phyloP scores from a whole-genome alignment of 1,139 yeast genomes.

The Entelexis sorbosivorans region DNA sequence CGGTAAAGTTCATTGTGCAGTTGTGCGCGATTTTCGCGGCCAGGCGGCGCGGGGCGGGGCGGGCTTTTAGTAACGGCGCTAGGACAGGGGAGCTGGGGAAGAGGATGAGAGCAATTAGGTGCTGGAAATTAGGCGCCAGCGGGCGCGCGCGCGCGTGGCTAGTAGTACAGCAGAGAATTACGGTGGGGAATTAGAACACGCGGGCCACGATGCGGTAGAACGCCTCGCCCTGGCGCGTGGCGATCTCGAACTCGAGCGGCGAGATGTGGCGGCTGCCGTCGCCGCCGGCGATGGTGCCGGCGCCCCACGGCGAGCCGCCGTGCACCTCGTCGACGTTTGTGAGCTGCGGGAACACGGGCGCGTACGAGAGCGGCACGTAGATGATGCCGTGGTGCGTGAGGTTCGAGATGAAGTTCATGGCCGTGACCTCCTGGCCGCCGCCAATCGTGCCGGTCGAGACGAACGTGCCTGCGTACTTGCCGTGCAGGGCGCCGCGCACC shows the following conservation, averaged over 20 bases:
- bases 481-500: conserved; percentile 64
- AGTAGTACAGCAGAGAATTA: neutral
- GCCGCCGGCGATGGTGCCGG: conserved; percentile 67
- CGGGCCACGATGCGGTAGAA: conserved; percentile 41
- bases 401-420: conserved; percentile 53
- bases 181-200: neutral
- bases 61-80: no score
- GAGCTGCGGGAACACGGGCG: conserved; percentile 46
- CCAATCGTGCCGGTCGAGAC: conserved; percentile 74
- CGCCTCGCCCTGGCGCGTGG: conserved; percentile 50
- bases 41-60: no score
- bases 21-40: no score
- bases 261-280: conserved; percentile 71
- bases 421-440: conserved; percentile 74
- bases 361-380: conserved; percentile 72
- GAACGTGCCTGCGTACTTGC: conserved; percentile 67
- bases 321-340: conserved; percentile 57
- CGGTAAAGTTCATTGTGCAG: no score
- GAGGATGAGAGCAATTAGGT: no score
- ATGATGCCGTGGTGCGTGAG: conserved; percentile 72
- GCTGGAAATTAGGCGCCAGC: no score
- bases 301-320: conserved; percentile 86
- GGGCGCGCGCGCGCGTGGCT: neutral
- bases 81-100: no score
- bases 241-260: conserved; percentile 54